Evolutionary conservation across 2,329 filamentous ascomycete genomes (phyloP).

Genomic region (Stachybotrys chartarum): DNA sequence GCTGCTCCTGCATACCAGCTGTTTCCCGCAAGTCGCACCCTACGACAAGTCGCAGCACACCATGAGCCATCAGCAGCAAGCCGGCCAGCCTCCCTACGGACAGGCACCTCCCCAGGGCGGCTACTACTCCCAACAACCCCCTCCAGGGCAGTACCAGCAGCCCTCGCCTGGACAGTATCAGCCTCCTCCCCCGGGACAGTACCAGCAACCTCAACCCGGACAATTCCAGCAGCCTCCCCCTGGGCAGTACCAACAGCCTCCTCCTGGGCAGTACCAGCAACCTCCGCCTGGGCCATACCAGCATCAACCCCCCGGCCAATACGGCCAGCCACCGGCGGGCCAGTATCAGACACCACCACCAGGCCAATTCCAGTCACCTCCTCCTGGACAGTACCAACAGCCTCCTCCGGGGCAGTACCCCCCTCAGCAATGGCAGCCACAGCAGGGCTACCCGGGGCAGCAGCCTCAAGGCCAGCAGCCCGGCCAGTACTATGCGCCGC

Average conservation of each 20-base stretch:
- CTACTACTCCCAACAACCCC: constrained; percentile 4
- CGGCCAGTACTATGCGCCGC: constrained; percentile 11
- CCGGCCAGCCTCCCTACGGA: constrained; percentile 9
- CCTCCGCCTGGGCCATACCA: not conserved
- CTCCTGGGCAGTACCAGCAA: not conserved
- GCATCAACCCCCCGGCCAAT: not conserved
- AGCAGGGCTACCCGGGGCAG: constrained; percentile 9
- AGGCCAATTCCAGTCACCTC: constrained; percentile 5
- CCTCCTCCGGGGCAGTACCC: constrained; percentile 8
- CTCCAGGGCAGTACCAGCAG: not conserved
- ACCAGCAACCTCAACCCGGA: constrained; percentile 5
- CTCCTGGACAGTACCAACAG: not conserved
- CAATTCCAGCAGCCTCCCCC: not conserved
- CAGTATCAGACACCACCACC: constrained; percentile 2
- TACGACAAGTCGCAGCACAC: not conserved
- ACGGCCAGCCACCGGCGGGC: not conserved
- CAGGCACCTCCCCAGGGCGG: constrained; percentile 5
- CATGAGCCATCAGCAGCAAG: constrained; percentile 10
- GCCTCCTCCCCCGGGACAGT: constrained; percentile 8
- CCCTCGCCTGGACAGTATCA: constrained; percentile 4
- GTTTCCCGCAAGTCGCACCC: too few relatives aligned
- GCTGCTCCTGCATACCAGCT: too few relatives aligned
- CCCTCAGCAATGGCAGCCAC: constrained; percentile 17
- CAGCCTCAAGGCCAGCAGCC: constrained; percentile 3
- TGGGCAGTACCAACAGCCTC: not conserved